Percentiles rank a stretch among this genome's conserved stretches.
These are phyloP conservation scores for Yarrowia bubula DNA, from an alignment of 805 yeast species.

Conservation along the genomic window DNA sequence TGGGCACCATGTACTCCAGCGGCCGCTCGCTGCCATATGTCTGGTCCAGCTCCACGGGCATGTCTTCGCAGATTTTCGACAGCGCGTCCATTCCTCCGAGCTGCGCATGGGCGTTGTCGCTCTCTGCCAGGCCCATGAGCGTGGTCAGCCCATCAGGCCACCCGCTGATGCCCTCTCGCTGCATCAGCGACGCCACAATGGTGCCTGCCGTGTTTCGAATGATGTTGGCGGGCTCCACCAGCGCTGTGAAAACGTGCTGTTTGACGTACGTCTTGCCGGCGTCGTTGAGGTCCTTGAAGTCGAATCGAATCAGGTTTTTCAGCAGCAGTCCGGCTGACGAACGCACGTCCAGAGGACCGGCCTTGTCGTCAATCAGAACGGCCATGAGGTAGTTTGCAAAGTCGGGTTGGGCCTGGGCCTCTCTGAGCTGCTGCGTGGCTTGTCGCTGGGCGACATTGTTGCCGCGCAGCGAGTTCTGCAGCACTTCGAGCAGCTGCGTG, in stretches of 20 bases:
- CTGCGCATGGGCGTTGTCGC: slow-evolving; percentile 48
- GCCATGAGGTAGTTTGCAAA: slow-evolving; percentile 76
- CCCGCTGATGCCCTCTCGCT: slow-evolving; percentile 56
- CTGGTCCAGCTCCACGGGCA: slow-evolving; percentile 60
- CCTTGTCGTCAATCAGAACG: slow-evolving; percentile 50
- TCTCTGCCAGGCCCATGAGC: slow-evolving; percentile 58
- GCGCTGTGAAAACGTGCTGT: slow-evolving; percentile 46
- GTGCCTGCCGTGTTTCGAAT: slow-evolving; percentile 88
- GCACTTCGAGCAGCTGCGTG: slow-evolving; percentile 61
- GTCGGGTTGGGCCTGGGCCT: slow-evolving; percentile 70
- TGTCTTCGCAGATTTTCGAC: slow-evolving; percentile 88
- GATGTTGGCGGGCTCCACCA: slow-evolving; percentile 53
- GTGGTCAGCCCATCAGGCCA: slow-evolving; percentile 79
- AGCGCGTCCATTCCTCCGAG: slow-evolving; percentile 82
- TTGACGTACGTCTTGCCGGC: slow-evolving; percentile 47
- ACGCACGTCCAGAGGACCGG: slow-evolving; percentile 51
- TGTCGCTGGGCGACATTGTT: slow-evolving; percentile 52
- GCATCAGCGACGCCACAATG: slow-evolving; percentile 78
- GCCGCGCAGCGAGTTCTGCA: slow-evolving; percentile 70
- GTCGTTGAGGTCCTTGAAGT: slow-evolving; percentile 38
- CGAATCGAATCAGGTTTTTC: slow-evolving; percentile 64
- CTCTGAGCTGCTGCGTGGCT: slow-evolving; percentile 68
- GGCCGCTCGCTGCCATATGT: slow-evolving; percentile 68
- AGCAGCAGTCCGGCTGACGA: slow-evolving; percentile 87
- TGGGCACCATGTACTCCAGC: slow-evolving; percentile 62